A percentile compares a stretch with the other conserved stretches of the same genome.
These are phyloP conservation scores for Phlebiopsis gigantea DNA, from an alignment of 768 basidiomycete genomes.

Conservation along the genomic window DNA sequence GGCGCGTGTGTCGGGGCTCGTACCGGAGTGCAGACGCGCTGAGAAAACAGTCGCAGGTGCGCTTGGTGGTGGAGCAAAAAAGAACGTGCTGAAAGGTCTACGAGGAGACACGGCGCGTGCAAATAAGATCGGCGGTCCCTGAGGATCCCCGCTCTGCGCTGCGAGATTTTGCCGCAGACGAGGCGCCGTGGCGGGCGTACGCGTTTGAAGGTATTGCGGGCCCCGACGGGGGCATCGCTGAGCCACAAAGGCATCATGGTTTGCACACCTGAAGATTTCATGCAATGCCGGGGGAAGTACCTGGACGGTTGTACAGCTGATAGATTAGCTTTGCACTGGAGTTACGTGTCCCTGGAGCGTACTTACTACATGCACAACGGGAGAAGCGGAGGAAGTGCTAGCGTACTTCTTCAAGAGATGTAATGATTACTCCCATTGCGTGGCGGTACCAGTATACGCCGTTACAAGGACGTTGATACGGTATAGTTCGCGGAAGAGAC, in stretches of 20 bases:
- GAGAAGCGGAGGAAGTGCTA: neutral
- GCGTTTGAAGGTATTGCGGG: neutral
- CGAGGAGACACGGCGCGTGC: neutral
- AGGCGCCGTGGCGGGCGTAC: neutral
- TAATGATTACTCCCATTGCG: neutral
- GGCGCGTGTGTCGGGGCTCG: neutral
- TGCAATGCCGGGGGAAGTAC: neutral
- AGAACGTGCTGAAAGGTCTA: neutral
- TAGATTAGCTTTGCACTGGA: conserved; percentile 2
- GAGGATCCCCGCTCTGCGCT: neutral
- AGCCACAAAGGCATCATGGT: neutral
- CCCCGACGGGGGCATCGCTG: neutral
- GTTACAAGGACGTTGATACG: too few relatives aligned
- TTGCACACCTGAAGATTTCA: neutral
- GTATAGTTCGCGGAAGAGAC: too few relatives aligned
- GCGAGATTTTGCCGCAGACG: neutral
- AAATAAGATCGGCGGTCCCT: neutral
- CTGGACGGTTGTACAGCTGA: neutral
- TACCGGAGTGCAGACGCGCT: neutral
- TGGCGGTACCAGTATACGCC: neutral
- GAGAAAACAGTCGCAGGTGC: neutral
- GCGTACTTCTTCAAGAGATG: too few relatives aligned
- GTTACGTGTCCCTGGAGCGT: neutral
- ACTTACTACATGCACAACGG: neutral
- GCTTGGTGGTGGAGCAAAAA: neutral